Evolutionary conservation across 2,329 filamentous ascomycete species (phyloP), one percentile per base, ranked within the genome.

Genomic region (Zymoseptoria brevis): DNA sequence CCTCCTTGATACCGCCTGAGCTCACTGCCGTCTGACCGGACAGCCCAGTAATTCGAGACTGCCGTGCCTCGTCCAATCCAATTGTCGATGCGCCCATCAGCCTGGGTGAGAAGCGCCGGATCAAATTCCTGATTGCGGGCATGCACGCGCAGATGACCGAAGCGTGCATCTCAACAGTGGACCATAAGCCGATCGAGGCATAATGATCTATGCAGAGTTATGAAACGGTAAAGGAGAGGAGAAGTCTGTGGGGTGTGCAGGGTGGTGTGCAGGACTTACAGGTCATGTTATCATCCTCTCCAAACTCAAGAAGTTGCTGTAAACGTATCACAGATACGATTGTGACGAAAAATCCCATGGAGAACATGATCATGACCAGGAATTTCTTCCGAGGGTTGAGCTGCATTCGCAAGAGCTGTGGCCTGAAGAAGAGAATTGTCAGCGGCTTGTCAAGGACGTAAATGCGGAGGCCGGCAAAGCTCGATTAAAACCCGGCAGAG

Each of bases 341-440:
- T 8, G 62, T 61, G 48, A 62, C 62, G 45, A 64, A 63, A 52
- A 56, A 61, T 11, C 62, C 62, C 5, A 63, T 59, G 26, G 61
- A 57, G 52, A 64, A 64, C 62, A 64, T 64, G 13, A 64, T 24
- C 61, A 63, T 64, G 9, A 64, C 57, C 6, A 64, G 35, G 4
- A 59, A 24, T 41, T 64, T 64, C 53, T 64, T 64, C 11, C 61
- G 57, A n/a, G 19, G 53, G 26, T 63, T 61, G 6, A 64, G 53
- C 11, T 64, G 59, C 61, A 65, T 59, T 2, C 48, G 54, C 62
- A 61, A 64, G n/a, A 64, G 52, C 57, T 61, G 56, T 9, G 62
- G 62, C 51, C 35, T 45, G 35, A n/a, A 16, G 35, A 45, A 45
- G 35, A n/a, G 35, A 6, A n/a, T 45, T n/a, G 13, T 45, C 35